Evolutionary conservation across 805 yeast genomes (phyloP).

Genomic region (Candida nonsorbophila): DNA sequence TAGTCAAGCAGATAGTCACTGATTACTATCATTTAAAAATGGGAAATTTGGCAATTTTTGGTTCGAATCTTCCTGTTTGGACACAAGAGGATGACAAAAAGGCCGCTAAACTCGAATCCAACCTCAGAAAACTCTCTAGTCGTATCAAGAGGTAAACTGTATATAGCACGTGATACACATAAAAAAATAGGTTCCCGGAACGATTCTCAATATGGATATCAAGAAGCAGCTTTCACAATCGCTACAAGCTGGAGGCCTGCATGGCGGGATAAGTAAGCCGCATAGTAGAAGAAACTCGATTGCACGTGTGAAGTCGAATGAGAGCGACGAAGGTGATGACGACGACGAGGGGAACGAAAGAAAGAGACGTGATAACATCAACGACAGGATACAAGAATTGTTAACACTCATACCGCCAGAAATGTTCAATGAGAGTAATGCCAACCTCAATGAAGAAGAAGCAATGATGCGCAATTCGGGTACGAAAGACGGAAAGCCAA

Average conservation of each 20-base stretch:
- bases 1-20: conserved; percentile 26
- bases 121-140: too few species aligned
- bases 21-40: conserved; percentile 29
- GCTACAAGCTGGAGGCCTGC: conserved; percentile 12
- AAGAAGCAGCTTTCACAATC: conserved; percentile 39
- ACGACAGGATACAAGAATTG: conserved; percentile 41
- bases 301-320: conserved; percentile 16
- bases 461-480: conserved; percentile 40
- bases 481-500: conserved; percentile 79
- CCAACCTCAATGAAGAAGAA: conserved; percentile 14
- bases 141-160: too few species aligned
- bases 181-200: too few species aligned
- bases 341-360: conserved; percentile 36
- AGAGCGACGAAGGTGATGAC: conserved; percentile 17
- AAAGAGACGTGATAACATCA: conserved; percentile 38
- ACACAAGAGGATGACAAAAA: conserved; percentile 30
- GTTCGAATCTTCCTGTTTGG: conserved; percentile 29
- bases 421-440: conserved; percentile 23
- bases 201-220: too few species aligned
- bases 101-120: conserved; percentile 10
- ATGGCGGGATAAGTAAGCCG: conserved; percentile 28
- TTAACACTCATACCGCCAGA: conserved; percentile 31
- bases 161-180: too few species aligned
- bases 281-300: conserved; percentile 31
- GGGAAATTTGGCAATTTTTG: conserved; percentile 14